Evolutionary conservation across 768 basidiomycete species (phyloP).

Genomic region (Cystofilobasidium capitatum): DNA sequence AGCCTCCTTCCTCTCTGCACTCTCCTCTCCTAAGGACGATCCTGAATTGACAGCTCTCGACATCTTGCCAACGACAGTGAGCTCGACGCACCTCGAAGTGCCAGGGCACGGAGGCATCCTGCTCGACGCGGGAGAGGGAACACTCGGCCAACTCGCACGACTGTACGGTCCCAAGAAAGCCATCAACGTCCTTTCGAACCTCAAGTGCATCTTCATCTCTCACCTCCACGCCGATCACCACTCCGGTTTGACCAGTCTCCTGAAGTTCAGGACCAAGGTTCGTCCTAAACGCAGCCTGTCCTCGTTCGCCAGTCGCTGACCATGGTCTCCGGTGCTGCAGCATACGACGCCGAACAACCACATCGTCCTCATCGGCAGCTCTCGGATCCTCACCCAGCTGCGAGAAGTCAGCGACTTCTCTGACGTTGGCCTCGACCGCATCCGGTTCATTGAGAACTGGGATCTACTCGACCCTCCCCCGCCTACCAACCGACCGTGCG

Average conservation of each 20-base stretch:
- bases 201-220: slow-evolving; percentile 74
- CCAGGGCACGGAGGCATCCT: slow-evolving; percentile 63
- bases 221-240: slow-evolving; percentile 93
- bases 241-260: slow-evolving; percentile 63
- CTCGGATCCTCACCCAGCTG: slow-evolving; percentile 51
- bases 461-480: neutral
- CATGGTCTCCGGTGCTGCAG: neutral
- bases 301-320: neutral
- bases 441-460: slow-evolving; percentile 11
- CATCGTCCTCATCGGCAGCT: slow-evolving; percentile 54
- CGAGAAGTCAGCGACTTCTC: slow-evolving; percentile 63
- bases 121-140: slow-evolving; percentile 87
- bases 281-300: slow-evolving; percentile 29
- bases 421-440: slow-evolving; percentile 51
- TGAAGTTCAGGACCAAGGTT: slow-evolving; percentile 62
- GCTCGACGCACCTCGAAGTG: slow-evolving; percentile 64
- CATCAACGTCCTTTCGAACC: slow-evolving; percentile 48
- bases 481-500: neutral
- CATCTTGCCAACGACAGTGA: slow-evolving; percentile 47
- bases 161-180: slow-evolving; percentile 54
- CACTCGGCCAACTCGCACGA: slow-evolving; percentile 76
- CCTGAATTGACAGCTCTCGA: neutral
- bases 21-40: neutral
- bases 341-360: slow-evolving; percentile 40
- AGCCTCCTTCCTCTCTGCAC: slow-evolving; percentile 25